Percentiles rank a stretch among this genome's conserved stretches.
Conservation (phyloP, 306 rosid species). For the Cucurbita moschata region DNA sequence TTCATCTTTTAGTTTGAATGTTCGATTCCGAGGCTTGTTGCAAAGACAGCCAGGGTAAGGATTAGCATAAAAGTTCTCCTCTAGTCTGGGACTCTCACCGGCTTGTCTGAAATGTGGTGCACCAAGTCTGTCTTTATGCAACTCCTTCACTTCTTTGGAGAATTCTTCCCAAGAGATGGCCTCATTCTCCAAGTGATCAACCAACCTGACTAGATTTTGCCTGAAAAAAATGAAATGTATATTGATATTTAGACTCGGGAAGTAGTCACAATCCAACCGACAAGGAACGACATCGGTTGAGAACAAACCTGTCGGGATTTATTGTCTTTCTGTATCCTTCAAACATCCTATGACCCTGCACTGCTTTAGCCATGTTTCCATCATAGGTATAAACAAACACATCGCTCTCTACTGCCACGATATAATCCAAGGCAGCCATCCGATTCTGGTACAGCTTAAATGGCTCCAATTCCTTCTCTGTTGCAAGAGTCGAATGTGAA, state of each 20-base stretch:
- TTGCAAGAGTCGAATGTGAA: conserved; percentile 75
- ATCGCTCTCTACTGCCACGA: conserved; percentile 81
- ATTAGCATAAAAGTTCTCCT: conserved; percentile 89
- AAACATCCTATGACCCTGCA: conserved; percentile 87
- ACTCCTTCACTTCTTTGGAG: conserved; percentile 35
- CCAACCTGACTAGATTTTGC: conserved; percentile 52
- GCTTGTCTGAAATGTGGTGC: conserved; percentile 55
- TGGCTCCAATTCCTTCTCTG: conserved; percentile 64
- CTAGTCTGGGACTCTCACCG: conserved; percentile 68
- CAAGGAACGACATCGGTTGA: no score
- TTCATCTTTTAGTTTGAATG: conserved; percentile 17
- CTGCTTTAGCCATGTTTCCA: conserved; percentile 99
- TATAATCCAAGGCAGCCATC: conserved; percentile 87
- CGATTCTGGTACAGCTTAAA: conserved; percentile 77
- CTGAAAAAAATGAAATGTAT: conserved; percentile 27
- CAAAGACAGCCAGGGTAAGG: conserved; percentile 92
- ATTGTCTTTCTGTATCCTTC: conserved; percentile 85
- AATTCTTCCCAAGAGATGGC: conserved; percentile 50
- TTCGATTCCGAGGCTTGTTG: conserved; percentile 33
- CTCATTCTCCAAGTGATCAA: conserved; percentile 49
- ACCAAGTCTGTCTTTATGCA: conserved; percentile 64
- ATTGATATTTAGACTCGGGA: not conserved
- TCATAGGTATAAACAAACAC: conserved; percentile 90
- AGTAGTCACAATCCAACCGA: not conserved
- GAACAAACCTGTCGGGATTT: conserved; percentile 73